phyloP scores from a whole-genome alignment of 495 filamentous ascomycete genomes.

The Penicillium tannophilum region DNA sequence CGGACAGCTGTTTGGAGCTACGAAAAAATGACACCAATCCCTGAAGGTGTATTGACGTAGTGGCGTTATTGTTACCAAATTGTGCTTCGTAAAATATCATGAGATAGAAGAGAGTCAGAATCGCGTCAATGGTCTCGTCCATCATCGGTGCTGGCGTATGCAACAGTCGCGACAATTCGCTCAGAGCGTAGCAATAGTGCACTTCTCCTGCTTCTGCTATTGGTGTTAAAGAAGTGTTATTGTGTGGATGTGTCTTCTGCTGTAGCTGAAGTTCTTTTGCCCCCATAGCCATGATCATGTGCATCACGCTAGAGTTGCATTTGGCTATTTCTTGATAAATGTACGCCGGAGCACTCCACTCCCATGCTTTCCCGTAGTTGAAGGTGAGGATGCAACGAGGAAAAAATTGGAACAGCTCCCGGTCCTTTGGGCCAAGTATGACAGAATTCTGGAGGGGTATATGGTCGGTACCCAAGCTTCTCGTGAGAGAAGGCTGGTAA shows the following conservation, averaged over 20 bases:
- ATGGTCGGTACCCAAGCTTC: neutral
- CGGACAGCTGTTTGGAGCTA: neutral
- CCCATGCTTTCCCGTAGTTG: conserved; percentile 2
- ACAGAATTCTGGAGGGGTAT: neutral
- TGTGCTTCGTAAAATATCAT: conserved; percentile 1
- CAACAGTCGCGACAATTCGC: neutral
- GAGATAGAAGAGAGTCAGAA: neutral
- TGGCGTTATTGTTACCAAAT: neutral
- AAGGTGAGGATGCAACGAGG: neutral
- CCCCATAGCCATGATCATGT: conserved; percentile 3
- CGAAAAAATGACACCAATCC: conserved; percentile 1
- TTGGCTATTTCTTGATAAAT: neutral
- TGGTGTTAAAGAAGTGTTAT: neutral
- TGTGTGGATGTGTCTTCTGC: neutral
- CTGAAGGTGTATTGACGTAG: neutral
- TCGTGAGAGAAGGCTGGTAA: neutral
- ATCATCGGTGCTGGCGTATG: neutral
- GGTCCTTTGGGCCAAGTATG: conserved; percentile 1
- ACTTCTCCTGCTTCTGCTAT: neutral
- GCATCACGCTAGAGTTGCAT: conserved; percentile 3
- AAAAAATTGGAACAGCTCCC: conserved; percentile 2
- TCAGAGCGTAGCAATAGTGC: neutral
- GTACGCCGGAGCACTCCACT: neutral
- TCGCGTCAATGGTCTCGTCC: neutral
- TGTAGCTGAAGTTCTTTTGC: neutral